A percentile compares a stretch with the other conserved stretches of the same genome.
Conservation (phyloP, 176 grass and related monocot genomes). For the Aegilops umbellulata region DNA sequence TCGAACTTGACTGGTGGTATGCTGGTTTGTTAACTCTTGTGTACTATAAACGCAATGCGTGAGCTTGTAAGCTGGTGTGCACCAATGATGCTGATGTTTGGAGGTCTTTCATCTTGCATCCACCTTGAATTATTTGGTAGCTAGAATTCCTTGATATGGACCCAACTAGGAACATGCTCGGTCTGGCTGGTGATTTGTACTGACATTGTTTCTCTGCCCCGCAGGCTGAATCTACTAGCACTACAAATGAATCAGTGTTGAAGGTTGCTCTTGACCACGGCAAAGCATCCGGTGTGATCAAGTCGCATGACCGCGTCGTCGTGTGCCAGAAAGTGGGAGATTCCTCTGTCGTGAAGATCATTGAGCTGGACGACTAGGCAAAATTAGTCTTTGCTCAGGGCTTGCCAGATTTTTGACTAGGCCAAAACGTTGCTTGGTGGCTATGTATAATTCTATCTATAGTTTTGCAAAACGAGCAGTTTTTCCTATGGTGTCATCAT, state of each 20-base stretch:
- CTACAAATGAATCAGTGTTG: slow-evolving; percentile 90
- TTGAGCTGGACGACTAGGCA: slow-evolving; percentile 86
- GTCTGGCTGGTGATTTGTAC: not conserved
- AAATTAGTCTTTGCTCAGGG: not conserved
- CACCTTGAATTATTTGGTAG: not conserved
- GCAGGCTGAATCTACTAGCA: slow-evolving; percentile 78
- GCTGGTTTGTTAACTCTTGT: not conserved
- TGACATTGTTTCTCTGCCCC: not conserved
- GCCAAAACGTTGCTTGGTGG: slow-evolving; percentile 18
- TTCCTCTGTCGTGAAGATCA: slow-evolving; percentile 96
- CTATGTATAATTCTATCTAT: slow-evolving; percentile 34
- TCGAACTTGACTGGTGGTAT: not conserved
- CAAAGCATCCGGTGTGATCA: slow-evolving; percentile 83
- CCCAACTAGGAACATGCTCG: not conserved
- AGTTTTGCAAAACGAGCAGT: slow-evolving; percentile 23
- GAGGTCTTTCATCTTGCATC: not conserved
- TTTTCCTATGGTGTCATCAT: slow-evolving; percentile 22
- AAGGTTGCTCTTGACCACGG: slow-evolving; percentile 98
- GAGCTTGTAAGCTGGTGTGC: not conserved
- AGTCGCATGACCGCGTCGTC: slow-evolving; percentile 91
- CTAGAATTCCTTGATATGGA: not conserved
- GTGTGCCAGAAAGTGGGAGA: slow-evolving; percentile 97
- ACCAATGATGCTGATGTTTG: not conserved
- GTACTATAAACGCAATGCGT: not conserved
- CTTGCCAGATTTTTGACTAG: slow-evolving; percentile 35